Percentiles rank a stretch among this genome's conserved stretches.
Evolutionary conservation across 2,329 filamentous ascomycete species (phyloP).

Genomic region (Scortechinia acanthostroma): DNA sequence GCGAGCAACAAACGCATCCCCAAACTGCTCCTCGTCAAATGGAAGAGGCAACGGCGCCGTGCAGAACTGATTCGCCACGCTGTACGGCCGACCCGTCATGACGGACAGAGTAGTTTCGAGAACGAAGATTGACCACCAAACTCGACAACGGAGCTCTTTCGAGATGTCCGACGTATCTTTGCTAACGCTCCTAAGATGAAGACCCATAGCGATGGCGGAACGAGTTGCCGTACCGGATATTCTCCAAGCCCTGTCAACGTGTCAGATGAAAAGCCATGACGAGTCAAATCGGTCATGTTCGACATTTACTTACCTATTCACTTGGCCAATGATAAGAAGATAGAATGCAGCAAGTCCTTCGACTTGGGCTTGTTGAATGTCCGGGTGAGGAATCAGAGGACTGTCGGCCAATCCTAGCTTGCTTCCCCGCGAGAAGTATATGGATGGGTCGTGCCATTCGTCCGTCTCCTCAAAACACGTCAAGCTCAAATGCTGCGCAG

Average conservation of each 20-base stretch:
- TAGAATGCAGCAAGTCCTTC: conserved; percentile 30
- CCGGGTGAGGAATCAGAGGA: conserved; percentile 28
- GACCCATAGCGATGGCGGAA: conserved; percentile 28
- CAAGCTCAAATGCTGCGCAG: conserved; percentile 28
- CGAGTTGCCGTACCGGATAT: conserved; percentile 29
- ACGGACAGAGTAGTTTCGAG: conserved; percentile 32
- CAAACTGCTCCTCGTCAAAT: conserved; percentile 23
- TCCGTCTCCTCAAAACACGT: conserved; percentile 28
- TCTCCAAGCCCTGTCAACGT: conserved; percentile 26
- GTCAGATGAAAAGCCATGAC: conserved; percentile 4
- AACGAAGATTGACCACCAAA: conserved; percentile 33
- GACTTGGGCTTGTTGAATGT: conserved; percentile 34
- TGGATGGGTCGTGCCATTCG: conserved; percentile 14
- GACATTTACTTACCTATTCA: conserved; percentile 25
- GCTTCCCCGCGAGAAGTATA: conserved; percentile 31
- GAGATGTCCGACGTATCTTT: conserved; percentile 21
- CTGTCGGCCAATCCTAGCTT: conserved; percentile 29
- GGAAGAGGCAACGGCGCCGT: conserved; percentile 30
- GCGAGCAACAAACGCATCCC: neutral
- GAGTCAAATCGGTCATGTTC: neutral
- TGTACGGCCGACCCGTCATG: conserved; percentile 32
- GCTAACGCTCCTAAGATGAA: conserved; percentile 32
- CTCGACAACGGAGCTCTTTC: conserved; percentile 31
- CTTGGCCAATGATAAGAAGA: conserved; percentile 27
- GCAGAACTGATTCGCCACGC: conserved; percentile 28